Conservation (phyloP, 257 asterid species). For the Solanum bulbocastanum region DNA sequence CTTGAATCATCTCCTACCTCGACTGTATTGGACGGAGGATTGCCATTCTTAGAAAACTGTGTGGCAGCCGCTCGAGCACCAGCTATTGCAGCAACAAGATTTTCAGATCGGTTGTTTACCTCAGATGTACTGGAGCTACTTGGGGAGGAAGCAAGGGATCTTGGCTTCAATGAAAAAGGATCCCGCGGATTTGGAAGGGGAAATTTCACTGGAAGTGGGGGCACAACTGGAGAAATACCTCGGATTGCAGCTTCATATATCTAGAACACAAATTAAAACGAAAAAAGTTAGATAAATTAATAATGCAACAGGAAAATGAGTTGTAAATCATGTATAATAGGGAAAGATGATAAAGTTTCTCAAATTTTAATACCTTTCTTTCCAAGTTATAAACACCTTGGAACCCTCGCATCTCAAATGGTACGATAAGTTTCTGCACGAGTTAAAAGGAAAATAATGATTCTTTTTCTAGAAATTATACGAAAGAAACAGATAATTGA, state of each 20-base stretch:
- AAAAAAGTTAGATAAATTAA: neutral
- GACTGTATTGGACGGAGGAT: neutral
- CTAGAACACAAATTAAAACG: conserved; percentile 9
- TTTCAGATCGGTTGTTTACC: conserved; percentile 36
- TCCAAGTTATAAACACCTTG: conserved; percentile 93
- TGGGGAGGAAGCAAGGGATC: conserved; percentile 34
- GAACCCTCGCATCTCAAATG: conserved; percentile 92
- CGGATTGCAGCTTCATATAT: conserved; percentile 63
- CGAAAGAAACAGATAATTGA: neutral
- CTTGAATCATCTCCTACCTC: conserved; percentile 7
- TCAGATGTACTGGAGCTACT: conserved; percentile 14
- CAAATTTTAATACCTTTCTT: conserved; percentile 44
- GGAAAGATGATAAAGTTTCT: neutral
- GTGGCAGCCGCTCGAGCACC: conserved; percentile 83
- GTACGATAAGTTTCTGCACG: conserved; percentile 69
- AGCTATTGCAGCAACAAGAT: conserved; percentile 57
- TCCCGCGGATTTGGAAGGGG: conserved; percentile 52
- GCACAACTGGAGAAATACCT: conserved; percentile 45
- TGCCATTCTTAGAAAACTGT: conserved; percentile 42
- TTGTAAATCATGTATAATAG: neutral
- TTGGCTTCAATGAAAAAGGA: conserved; percentile 54
- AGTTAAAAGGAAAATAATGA: neutral
- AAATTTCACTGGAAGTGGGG: conserved; percentile 52
- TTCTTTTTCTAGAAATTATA: neutral
- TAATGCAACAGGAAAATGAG: neutral